A percentile compares a stretch with the other conserved stretches of the same genome.
These are phyloP conservation scores for Lasiosphaeris hirsuta DNA, from an alignment of 495 filamentous ascomycete genomes.

Conservation along the genomic window DNA sequence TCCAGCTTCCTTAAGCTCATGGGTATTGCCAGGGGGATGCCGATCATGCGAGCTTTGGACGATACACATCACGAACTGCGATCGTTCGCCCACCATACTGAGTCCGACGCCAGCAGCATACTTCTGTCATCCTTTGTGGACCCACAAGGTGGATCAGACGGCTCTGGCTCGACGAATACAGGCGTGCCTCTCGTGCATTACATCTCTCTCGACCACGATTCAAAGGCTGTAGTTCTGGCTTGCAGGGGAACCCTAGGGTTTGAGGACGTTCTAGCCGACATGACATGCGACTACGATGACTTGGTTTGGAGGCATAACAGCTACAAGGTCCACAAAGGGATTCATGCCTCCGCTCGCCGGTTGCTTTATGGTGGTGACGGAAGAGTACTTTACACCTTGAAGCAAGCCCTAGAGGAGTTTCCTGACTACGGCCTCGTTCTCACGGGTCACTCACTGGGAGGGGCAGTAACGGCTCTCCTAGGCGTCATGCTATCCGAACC, in stretches of 20 bases:
- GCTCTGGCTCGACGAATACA: constrained; percentile 66
- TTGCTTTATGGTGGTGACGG: constrained; percentile 64
- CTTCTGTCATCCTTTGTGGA: constrained; percentile 75
- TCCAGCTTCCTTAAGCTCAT: constrained; percentile 66
- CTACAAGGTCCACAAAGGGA: constrained; percentile 81
- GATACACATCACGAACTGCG: constrained; percentile 63
- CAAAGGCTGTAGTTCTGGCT: constrained; percentile 71
- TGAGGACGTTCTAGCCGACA: constrained; percentile 75
- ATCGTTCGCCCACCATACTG: constrained; percentile 68
- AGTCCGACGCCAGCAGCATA: constrained; percentile 63
- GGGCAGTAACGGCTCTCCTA: constrained; percentile 69
- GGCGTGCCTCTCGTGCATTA: constrained; percentile 77
- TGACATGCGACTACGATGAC: constrained; percentile 78
- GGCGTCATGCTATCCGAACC: constrained; percentile 71
- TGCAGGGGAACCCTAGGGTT: constrained; percentile 77
- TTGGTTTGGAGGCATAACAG: constrained; percentile 61
- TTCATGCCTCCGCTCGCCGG: constrained; percentile 70
- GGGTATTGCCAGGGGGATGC: constrained; percentile 56
- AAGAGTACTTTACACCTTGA: constrained; percentile 63
- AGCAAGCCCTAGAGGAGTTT: constrained; percentile 67
- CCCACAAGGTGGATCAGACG: constrained; percentile 68
- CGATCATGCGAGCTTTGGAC: constrained; percentile 43
- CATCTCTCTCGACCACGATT: constrained; percentile 72
- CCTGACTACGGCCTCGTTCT: constrained; percentile 71
- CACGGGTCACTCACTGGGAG: constrained; percentile 74